phyloP scores from a whole-genome alignment of 768 basidiomycete genomes.

The Hygrocybe coccinea region DNA sequence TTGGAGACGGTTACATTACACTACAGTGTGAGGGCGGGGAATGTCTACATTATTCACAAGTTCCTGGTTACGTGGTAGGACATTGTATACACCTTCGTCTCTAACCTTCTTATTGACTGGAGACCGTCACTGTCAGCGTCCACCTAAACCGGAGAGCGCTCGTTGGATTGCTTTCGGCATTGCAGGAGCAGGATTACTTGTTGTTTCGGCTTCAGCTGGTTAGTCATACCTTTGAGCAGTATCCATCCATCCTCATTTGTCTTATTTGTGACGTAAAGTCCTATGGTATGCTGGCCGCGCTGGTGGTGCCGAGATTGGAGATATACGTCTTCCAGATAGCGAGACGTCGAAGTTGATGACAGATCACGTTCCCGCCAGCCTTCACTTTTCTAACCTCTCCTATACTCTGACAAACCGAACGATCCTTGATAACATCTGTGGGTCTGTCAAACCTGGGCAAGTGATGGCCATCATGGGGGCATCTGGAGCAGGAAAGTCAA shows the following conservation, averaged over 20 bases:
- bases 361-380: conserved; percentile 88
- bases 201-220: conserved; percentile 65
- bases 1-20: conserved; percentile 88
- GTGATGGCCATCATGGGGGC: conserved; percentile 96
- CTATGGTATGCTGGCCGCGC: conserved; percentile 91
- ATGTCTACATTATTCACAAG: conserved; percentile 88
- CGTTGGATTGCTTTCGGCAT: conserved; percentile 80
- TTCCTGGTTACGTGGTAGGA: conserved; percentile 83
- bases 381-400: conserved; percentile 84
- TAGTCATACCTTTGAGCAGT: conserved; percentile 7
- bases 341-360: conserved; percentile 84
- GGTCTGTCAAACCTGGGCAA: conserved; percentile 82
- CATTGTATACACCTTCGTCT: background rate
- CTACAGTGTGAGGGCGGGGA: conserved; percentile 86
- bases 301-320: conserved; percentile 58
- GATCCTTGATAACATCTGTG: conserved; percentile 79
- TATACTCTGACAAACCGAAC: conserved; percentile 65
- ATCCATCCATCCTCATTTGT: background rate
- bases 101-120: background rate
- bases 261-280: conserved; percentile 30
- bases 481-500: conserved; percentile 94
- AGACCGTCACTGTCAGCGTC: conserved; percentile 41
- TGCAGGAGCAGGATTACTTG: conserved; percentile 69
- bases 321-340: conserved; percentile 73
- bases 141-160: conserved; percentile 79